Evolutionary conservation across 495 filamentous ascomycete species (phyloP).

Genomic region (Penicillium samsonianum): DNA sequence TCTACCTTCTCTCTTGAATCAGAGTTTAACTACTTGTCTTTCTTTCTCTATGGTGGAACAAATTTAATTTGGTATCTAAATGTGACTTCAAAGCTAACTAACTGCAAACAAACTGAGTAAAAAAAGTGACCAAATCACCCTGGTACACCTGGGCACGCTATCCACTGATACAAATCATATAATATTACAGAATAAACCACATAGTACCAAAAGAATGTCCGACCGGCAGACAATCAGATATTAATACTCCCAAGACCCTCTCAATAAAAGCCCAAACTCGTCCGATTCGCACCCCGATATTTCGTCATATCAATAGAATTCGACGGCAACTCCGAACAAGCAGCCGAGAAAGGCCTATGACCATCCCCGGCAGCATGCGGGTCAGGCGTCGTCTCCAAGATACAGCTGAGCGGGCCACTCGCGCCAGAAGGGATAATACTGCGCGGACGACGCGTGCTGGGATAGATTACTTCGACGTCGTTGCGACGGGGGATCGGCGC

Average conservation of each 20-base stretch:
- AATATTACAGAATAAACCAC: not conserved
- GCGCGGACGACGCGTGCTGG: conserved; percentile 40
- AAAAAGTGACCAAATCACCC: not conserved
- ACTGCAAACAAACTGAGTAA: no score
- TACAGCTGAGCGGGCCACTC: conserved; percentile 35
- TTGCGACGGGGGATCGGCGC: conserved; percentile 29
- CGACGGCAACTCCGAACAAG: conserved; percentile 12
- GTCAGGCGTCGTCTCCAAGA: conserved; percentile 31
- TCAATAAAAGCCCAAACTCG: conserved; percentile 33
- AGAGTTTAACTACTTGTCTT: not conserved
- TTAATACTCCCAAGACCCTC: not conserved
- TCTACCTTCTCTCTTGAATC: not conserved
- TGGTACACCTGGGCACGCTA: not conserved
- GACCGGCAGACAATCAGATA: conserved; percentile 5
- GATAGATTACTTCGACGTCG: conserved; percentile 40
- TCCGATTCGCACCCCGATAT: conserved; percentile 41
- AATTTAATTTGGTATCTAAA: not conserved
- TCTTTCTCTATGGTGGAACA: not conserved
- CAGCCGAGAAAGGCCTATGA: not conserved
- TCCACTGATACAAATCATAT: conserved; percentile 8
- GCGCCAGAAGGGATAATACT: conserved; percentile 38
- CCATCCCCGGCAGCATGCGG: conserved; percentile 34
- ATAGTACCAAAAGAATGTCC: not conserved
- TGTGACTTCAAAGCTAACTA: no score
- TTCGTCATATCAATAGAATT: conserved; percentile 32